Base-by-base conservation (phyloP, 345 rosid species). In the Syzygium grande region DNA sequence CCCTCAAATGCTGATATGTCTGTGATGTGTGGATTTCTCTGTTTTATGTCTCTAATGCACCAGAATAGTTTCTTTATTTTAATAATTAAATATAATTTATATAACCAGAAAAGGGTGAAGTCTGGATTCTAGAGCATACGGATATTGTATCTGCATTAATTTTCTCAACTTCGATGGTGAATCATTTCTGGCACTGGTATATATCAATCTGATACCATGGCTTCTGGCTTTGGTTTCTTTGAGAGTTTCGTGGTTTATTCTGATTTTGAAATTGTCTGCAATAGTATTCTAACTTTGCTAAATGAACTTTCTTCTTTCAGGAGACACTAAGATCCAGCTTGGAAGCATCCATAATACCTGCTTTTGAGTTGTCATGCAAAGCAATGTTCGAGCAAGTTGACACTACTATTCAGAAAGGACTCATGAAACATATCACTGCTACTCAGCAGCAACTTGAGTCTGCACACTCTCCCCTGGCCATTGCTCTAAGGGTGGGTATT, bases 291-390 rank as follows among this genome's bases (percentile, higher is more conserved):
- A 22, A 56, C 51, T 59, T 61, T 22, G 43, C 63, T 52, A 22
- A 84, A 43, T n/a, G 25, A 41, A 49, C 38, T n/a, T 55, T 23
- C 34, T 85, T 86, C 88, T 84, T 88, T 90, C 92, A 95, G 97
- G 96, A 95, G 89, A 90, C 94, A 61, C 88, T 95, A 78, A 92
- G 94, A 89, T 90, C 93, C 90, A 88, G 94, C 90, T 87, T 95
- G 91, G 98, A 95, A 88, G 90, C 96, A 87, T 94, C 94, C 51
- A 85, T 95, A 78, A 86, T 95, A 87, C 98, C 98, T 55, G 94
- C 96, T 79, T 95, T 95, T 88, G 98, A 95, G 92, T 88, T 89
- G 90, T 92, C 96, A 41, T 95, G 98, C 93, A 95, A 95, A 92
- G 91, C 96, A 38, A 92, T 94, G 96, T 94, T 95, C 63, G 96